phyloP scores from a whole-genome alignment of 768 basidiomycete species.

The Chiua virens region DNA sequence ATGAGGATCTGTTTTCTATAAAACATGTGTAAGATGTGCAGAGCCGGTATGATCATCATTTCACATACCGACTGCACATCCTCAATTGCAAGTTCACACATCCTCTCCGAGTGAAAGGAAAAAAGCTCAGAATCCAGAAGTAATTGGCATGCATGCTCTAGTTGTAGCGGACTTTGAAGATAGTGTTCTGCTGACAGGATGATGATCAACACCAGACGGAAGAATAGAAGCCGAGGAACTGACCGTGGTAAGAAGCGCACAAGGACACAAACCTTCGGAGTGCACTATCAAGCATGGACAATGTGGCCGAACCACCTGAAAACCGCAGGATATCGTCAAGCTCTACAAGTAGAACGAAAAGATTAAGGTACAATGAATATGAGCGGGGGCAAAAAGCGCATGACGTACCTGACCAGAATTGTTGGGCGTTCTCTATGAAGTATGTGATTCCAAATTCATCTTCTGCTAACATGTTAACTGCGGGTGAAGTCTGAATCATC shows the following conservation, averaged over 20 bases:
- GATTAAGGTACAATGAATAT: conserved; percentile 3
- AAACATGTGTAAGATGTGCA: conserved; percentile 3
- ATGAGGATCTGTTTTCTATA: conserved; percentile 83
- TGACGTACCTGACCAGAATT: conserved; percentile 85
- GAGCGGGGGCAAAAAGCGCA: conserved; percentile 2
- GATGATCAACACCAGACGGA: conserved; percentile 6
- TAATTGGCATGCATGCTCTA: conserved; percentile 78
- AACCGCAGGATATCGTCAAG: conserved; percentile 80
- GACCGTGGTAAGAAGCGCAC: conserved; percentile 86
- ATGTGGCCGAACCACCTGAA: conserved; percentile 55
- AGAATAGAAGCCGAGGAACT: conserved; percentile 24
- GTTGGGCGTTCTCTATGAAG: conserved; percentile 77
- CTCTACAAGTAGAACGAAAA: conserved; percentile 50
- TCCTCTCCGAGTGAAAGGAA: conserved; percentile 86
- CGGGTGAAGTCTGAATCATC: conserved; percentile 19
- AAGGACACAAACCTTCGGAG: conserved; percentile 74
- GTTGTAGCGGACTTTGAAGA: conserved; percentile 77
- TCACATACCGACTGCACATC: conserved; percentile 63
- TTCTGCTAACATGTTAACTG: conserved; percentile 35
- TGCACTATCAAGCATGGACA: conserved; percentile 76
- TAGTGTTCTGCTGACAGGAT: conserved; percentile 63
- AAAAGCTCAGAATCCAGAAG: conserved; percentile 87
- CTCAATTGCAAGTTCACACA: conserved; percentile 76
- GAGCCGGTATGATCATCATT: not conserved
- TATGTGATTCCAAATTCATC: conserved; percentile 81